Base-by-base conservation (phyloP, 352 stramenopile species). In the Discostella stelligera region DNA sequence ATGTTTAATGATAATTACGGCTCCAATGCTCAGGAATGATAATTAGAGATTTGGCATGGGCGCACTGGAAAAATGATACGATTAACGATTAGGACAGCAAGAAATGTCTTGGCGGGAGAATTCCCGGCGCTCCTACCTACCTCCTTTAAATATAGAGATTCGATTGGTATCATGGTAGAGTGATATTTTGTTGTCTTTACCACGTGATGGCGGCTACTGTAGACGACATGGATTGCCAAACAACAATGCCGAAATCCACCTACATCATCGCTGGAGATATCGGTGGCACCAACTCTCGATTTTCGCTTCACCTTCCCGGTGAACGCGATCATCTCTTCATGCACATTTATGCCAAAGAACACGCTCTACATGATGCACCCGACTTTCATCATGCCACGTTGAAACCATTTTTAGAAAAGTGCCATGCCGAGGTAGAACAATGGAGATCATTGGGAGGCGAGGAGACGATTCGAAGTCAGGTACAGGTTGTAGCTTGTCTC, bases 241-340 rank as follows among this genome's bases (percentile, higher is more conserved):
- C 3, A 59, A 13, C 2, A n/a, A 64, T 64, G n/a, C 9, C 27
- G 13, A 78, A 84, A 73, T 58, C 59, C n/a, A 81, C 71, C 5
- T 84, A 80, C 68, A 76, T 93, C 0, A 49, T 94, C 21, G 79
- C 78, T 10, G 97, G 95, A 60, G 97, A 99, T 88, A 97, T 98
- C 71, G 97, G 97, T 73, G 97, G 97, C 72, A 99, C 97, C 68
- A 98, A 98, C 87, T 97, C 94, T 70, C 94, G 97, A 16, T 91
- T 99, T 65, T 93, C 70, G 20, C 69, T 94, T 8, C 84, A 91
- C 49, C 52, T 63, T 53, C 71, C 69, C 16, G 65, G 66, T 13
- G 25, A 64, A 48, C 53, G 48, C 5, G 62, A 83, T 53, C 77
- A 83, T 13, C 64, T 92, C n/a, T 55, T 75, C 0, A 75, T 77